Conservation (phyloP, 768 basidiomycete genomes). For the Leccinellum luteum region DNA sequence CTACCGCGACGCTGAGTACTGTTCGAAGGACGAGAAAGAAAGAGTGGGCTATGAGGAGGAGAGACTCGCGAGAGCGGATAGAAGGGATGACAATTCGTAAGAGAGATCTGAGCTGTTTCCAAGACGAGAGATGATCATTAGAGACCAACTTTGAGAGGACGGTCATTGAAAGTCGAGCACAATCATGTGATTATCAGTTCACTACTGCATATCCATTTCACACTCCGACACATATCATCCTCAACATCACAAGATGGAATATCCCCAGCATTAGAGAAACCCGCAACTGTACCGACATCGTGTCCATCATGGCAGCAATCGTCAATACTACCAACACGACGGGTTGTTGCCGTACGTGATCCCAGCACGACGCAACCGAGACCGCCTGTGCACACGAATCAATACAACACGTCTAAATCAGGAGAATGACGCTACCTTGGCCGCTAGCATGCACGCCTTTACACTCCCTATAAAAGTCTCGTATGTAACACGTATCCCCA, state of each 20-base stretch:
- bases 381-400: slow-evolving; percentile 18
- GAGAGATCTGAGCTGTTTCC: slow-evolving; percentile 72
- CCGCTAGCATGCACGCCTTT: slow-evolving; percentile 36
- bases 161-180: slow-evolving; percentile 7
- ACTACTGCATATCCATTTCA: neutral
- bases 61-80: slow-evolving; percentile 62
- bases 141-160: slow-evolving; percentile 17
- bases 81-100: slow-evolving; percentile 68
- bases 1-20: slow-evolving; percentile 83
- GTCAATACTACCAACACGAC: slow-evolving; percentile 29
- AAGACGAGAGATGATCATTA: slow-evolving; percentile 43
- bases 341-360: slow-evolving; percentile 24
- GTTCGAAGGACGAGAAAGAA: slow-evolving; percentile 85
- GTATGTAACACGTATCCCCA: slow-evolving; percentile 12
- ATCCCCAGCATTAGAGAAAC: slow-evolving; percentile 38
- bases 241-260: slow-evolving; percentile 38
- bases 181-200: slow-evolving; percentile 12
- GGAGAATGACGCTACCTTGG: slow-evolving; percentile 29
- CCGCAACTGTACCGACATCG: slow-evolving; percentile 40
- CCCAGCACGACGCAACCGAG: slow-evolving; percentile 23
- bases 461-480: slow-evolving; percentile 26
- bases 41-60: slow-evolving; percentile 75
- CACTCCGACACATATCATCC: neutral
- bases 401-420: neutral
- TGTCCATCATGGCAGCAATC: slow-evolving; percentile 43